Evolutionary conservation across 768 basidiomycete species (phyloP).

Genomic region (Kwoniella shandongensis): DNA sequence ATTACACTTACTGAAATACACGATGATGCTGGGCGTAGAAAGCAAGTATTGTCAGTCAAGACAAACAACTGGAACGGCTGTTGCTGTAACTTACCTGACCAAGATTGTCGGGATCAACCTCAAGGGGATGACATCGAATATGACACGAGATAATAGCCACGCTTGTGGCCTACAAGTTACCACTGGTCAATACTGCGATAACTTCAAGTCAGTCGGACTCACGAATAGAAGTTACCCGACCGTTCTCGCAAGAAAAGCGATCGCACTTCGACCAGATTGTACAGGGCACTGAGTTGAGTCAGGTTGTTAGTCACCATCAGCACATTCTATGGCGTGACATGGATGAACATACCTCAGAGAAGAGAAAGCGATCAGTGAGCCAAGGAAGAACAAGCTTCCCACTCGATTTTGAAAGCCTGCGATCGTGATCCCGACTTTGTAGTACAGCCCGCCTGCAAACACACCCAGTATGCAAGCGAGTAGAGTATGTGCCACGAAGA

Average conservation of each 20-base stretch:
- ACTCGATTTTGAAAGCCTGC: conserved; percentile 87
- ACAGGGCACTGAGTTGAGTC: conserved; percentile 62
- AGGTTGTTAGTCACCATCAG: neutral
- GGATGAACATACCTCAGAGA: conserved; percentile 63
- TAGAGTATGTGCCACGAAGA: conserved; percentile 75
- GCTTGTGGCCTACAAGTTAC: conserved; percentile 66
- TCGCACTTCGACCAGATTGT: conserved; percentile 79
- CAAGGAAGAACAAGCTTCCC: conserved; percentile 93
- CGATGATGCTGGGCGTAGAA: conserved; percentile 58
- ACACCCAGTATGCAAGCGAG: conserved; percentile 74
- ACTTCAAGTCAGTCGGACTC: conserved; percentile 18
- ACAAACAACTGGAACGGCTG: too few relatives aligned
- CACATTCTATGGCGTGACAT: neutral
- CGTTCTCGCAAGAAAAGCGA: conserved; percentile 87
- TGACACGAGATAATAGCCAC: conserved; percentile 82
- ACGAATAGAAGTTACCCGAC: conserved; percentile 83
- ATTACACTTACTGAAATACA: conserved; percentile 48
- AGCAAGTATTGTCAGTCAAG: neutral
- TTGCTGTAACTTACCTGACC: conserved; percentile 61
- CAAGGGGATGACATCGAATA: conserved; percentile 87
- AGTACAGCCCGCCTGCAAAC: conserved; percentile 88
- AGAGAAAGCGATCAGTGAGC: conserved; percentile 86
- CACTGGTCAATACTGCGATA: neutral
- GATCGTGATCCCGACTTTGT: conserved; percentile 72
- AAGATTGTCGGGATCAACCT: conserved; percentile 85